These are phyloP conservation scores for Lichtheimia ramosa DNA, from an alignment of 371 early-diverging fungal genomes.

Conservation along the genomic window DNA sequence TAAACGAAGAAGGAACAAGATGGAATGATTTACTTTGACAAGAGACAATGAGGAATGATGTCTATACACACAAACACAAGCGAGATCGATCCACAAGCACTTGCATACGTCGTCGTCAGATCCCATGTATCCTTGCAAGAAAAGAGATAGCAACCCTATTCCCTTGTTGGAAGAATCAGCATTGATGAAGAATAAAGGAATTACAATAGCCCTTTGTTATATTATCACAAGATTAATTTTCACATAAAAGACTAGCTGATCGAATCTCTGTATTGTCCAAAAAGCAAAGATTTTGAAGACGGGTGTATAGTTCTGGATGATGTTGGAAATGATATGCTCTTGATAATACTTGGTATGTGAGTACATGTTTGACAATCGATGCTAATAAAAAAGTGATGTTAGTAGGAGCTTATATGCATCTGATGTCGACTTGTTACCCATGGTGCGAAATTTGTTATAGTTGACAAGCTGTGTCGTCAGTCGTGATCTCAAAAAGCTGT, in stretches of 20 bases:
- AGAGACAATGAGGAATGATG: too few species aligned
- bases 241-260: conserved; percentile 42
- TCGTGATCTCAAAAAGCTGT: conserved; percentile 26
- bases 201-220: too few species aligned
- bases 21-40: too few species aligned
- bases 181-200: too few species aligned
- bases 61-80: too few species aligned
- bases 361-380: conserved; percentile 59
- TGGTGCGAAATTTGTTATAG: conserved; percentile 65
- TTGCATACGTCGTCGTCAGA: too few species aligned
- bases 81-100: too few species aligned
- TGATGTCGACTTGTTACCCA: too few species aligned
- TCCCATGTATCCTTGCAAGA: too few species aligned
- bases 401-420: not conserved
- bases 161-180: too few species aligned
- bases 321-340: conserved; percentile 47
- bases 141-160: too few species aligned
- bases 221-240: conserved; percentile 10
- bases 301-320: conserved; percentile 20
- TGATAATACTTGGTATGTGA: conserved; percentile 60
- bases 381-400: conserved; percentile 28
- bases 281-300: conserved; percentile 26
- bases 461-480: conserved; percentile 51
- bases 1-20: conserved; percentile 5
- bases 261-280: conserved; percentile 43